Percentiles rank a stretch among this genome's conserved stretches.
These are phyloP conservation scores for Fraxinus americana DNA, from an alignment of 257 asterid species.

Conservation along the genomic window DNA sequence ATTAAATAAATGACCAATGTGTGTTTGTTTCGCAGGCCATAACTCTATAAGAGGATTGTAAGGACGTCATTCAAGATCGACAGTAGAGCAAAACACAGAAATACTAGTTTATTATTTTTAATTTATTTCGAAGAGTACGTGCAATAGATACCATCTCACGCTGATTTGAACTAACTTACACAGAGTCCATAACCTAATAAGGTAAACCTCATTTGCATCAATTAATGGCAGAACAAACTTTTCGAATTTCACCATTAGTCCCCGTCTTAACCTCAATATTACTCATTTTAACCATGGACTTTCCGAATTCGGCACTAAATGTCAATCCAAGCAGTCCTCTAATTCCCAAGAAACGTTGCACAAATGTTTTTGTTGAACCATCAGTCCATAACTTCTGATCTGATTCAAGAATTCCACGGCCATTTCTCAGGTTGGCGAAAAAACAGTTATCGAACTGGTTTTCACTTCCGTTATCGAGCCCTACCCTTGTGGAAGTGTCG, in stretches of 20 bases:
- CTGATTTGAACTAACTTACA: not conserved
- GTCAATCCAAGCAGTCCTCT: constrained; percentile 67
- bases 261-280: constrained; percentile 70
- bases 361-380: constrained; percentile 45
- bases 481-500: constrained; percentile 50
- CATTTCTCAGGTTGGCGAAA: constrained; percentile 60
- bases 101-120: too few species aligned
- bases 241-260: constrained; percentile 71
- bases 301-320: constrained; percentile 58
- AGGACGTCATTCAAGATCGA: too few species aligned
- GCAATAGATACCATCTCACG: not conserved
- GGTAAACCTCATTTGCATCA: constrained; percentile 7
- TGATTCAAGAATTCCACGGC: constrained; percentile 74
- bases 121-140: too few species aligned
- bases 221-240: constrained; percentile 78
- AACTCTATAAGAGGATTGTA: too few species aligned
- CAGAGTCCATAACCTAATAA: not conserved
- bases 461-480: constrained; percentile 70
- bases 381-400: constrained; percentile 76
- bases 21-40: too few species aligned
- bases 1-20: too few species aligned
- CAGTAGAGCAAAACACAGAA: not conserved
- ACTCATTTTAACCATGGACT: constrained; percentile 90
- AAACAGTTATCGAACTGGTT: constrained; percentile 56
- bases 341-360: constrained; percentile 65